Evolutionary conservation across 129 eudicot genomes (phyloP).

Genomic region (Flaveria sonorensis): DNA sequence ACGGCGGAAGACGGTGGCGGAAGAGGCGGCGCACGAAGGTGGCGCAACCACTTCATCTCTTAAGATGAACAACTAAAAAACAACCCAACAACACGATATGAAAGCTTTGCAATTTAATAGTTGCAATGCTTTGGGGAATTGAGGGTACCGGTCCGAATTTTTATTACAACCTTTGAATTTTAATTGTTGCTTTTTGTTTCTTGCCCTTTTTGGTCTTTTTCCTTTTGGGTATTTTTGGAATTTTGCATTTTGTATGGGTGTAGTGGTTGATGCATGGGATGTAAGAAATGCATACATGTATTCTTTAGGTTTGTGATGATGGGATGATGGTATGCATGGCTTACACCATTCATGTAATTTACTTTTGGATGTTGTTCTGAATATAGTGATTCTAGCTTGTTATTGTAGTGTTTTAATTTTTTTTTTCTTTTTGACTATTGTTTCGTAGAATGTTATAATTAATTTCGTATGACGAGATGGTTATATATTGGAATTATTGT

Average conservation of each 20-base stretch:
- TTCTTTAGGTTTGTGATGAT: slow-evolving; percentile 17
- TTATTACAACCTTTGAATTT: slow-evolving; percentile 22
- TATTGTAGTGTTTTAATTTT: background rate
- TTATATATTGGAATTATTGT: slow-evolving; percentile 19
- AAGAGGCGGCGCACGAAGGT: slow-evolving; percentile 32
- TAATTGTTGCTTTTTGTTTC: slow-evolving; percentile 8
- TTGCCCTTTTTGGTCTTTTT: slow-evolving; percentile 24
- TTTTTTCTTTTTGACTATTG: background rate
- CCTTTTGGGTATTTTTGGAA: background rate
- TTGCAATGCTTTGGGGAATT: slow-evolving; percentile 93
- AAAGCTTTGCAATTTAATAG: slow-evolving; percentile 57
- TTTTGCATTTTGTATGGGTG: slow-evolving; percentile 18
- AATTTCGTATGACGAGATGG: background rate
- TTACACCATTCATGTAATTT: slow-evolving; percentile 70
- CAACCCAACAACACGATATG: background rate
- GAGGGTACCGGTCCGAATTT: slow-evolving; percentile 98
- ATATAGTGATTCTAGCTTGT: background rate
- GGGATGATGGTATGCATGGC: slow-evolving; percentile 70
- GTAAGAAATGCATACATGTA: slow-evolving; percentile 93
- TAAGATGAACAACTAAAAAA: slow-evolving; percentile 2
- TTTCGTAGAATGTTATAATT: too few species aligned
- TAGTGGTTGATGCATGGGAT: slow-evolving; percentile 38
- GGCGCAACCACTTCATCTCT: slow-evolving; percentile 15
- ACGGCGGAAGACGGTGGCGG: slow-evolving; percentile 14
- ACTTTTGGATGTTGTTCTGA: slow-evolving; percentile 17